Percentiles rank a stretch among this genome's conserved stretches.
Evolutionary conservation across 768 basidiomycete genomes (phyloP).

Genomic region (Leccinum ochraceum): DNA sequence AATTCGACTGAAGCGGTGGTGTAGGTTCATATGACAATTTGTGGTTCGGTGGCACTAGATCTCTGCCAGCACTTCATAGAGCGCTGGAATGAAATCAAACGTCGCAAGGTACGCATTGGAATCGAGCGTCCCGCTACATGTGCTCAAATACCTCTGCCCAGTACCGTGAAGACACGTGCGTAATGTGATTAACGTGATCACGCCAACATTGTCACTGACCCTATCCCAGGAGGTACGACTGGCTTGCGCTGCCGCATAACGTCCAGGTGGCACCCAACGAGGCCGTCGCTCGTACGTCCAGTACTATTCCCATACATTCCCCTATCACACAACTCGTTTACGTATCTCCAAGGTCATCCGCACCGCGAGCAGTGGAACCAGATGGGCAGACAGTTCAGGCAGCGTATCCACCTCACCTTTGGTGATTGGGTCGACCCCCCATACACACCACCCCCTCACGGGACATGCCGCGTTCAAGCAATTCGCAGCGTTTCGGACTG

Average conservation of each 20-base stretch:
- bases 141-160: slow-evolving; percentile 15
- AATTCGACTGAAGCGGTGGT: background rate
- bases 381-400: slow-evolving; percentile 59
- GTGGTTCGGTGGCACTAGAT: slow-evolving; percentile 84
- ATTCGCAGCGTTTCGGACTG: slow-evolving; percentile 89
- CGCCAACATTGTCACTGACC: slow-evolving; percentile 5
- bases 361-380: slow-evolving; percentile 60
- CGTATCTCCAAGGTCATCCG: slow-evolving; percentile 52
- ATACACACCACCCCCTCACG: slow-evolving; percentile 46
- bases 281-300: slow-evolving; percentile 53
- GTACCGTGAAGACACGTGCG: slow-evolving; percentile 48
- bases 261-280: slow-evolving; percentile 62
- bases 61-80: slow-evolving; percentile 93
- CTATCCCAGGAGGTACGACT: slow-evolving; percentile 47
- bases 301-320: slow-evolving; percentile 9
- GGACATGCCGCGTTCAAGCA: slow-evolving; percentile 72
- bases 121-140: background rate
- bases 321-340: background rate
- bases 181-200: slow-evolving; percentile 10
- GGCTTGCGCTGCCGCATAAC: slow-evolving; percentile 83
- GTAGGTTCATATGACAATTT: slow-evolving; percentile 82
- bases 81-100: slow-evolving; percentile 89
- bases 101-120: slow-evolving; percentile 57
- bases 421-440: slow-evolving; percentile 41
- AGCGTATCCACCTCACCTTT: slow-evolving; percentile 58